Conservation (phyloP, 2,329 filamentous ascomycete species). For the Phyllosticta capitalensis region DNA sequence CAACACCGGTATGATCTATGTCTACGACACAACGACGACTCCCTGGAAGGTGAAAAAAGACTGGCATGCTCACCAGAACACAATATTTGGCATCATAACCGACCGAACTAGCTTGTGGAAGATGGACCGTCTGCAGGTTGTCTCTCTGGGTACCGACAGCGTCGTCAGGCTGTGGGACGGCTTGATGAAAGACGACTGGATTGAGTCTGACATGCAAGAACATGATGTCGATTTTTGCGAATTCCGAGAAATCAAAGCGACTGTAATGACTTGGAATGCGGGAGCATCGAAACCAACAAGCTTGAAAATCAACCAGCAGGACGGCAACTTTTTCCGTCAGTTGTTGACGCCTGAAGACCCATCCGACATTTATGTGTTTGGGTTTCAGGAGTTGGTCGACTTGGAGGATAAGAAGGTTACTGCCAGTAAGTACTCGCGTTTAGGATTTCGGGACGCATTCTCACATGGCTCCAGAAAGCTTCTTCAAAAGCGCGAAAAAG, state of each 20-base stretch:
- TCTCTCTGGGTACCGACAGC: conserved; percentile 81
- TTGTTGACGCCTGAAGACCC: conserved; percentile 66
- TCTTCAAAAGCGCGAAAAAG: conserved; percentile 68
- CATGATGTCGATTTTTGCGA: conserved; percentile 74
- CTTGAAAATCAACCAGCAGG: conserved; percentile 59
- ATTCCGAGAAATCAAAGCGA: conserved; percentile 70
- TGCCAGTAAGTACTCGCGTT: conserved; percentile 51
- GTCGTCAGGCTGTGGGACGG: conserved; percentile 84
- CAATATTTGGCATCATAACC: conserved; percentile 65
- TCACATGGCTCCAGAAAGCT: conserved; percentile 48
- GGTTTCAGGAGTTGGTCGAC: conserved; percentile 97
- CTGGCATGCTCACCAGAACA: conserved; percentile 82
- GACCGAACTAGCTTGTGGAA: conserved; percentile 80
- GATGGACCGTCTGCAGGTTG: conserved; percentile 71
- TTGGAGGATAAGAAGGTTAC: conserved; percentile 95
- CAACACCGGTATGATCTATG: conserved; percentile 86
- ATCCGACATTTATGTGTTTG: conserved; percentile 88
- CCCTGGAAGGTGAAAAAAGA: conserved; percentile 91
- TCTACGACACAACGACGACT: conserved; percentile 74
- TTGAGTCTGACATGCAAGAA: conserved; percentile 82
- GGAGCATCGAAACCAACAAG: conserved; percentile 88
- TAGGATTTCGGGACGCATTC: conserved; percentile 12
- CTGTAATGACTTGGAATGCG: conserved; percentile 93
- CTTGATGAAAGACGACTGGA: conserved; percentile 83
- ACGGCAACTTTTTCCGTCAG: conserved; percentile 70